Evolutionary conservation across 2,329 filamentous ascomycete genomes (phyloP), one percentile per base, ranked within the genome.

Genomic region (Fusarium humuli): DNA sequence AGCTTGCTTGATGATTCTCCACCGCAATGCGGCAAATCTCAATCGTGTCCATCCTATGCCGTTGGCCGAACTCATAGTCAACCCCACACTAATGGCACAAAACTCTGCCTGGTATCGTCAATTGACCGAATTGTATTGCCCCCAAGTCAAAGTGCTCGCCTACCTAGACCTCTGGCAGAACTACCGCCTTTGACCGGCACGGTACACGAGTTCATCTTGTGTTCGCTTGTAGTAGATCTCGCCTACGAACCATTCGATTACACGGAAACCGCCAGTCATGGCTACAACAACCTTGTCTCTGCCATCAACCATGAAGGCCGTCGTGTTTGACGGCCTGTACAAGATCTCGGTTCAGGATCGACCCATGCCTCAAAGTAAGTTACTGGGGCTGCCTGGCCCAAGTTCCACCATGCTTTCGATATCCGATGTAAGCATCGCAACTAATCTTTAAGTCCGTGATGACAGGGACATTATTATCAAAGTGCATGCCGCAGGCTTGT

Each of bases 401-500:
- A 34, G 44, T 23, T n/a, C 18, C 34, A 25, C n/a, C 23, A 16
- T 4, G 25, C 7, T 20, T 48, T 7, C 25, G 23, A 29, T 41
- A 18, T 18, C 6, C 22, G 23, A 13, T 41, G 22, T 44, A 42
- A 20, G 27, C 18, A 57, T 14, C 14, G 32, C 10, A 48, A 58
- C 76, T 62, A 72, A 52, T 32, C 44, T 4, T 18, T 40, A 53
- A 87, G 85, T 97, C 69, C 84, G 91, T 73, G 85, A 92, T 63
- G 85, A 88, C 8, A 87, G 85, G 60, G 94, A 97, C 78, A 87
- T 95, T 61, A 90, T 97, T 71, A 88, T 97, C 76, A 94, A 93
- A 79, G 93, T 97, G 22, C 86, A 89, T 65, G 92, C 92, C 73
- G 92, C 94, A 27, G 94, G 93, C 18, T 86, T 98, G 32, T 98